These are phyloP conservation scores for Candida nonsorbophila DNA, from an alignment of 805 yeast genomes.

Conservation along the genomic window DNA sequence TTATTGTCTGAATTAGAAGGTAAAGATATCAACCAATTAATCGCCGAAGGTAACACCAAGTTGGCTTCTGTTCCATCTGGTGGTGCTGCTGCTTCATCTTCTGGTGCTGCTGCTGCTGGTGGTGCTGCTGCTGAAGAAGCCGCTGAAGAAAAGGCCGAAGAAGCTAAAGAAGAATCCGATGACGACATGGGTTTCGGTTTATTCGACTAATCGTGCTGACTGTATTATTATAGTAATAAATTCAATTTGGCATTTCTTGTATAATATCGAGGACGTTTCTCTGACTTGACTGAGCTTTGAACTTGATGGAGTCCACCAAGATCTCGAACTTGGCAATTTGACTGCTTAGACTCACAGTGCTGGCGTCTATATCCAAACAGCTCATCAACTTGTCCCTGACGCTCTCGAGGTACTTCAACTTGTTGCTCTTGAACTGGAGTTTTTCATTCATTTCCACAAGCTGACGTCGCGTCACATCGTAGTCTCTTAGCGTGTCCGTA, in stretches of 20 bases:
- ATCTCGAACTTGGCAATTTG: slow-evolving; percentile 20
- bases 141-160: slow-evolving; percentile 66
- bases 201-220: slow-evolving; percentile 71
- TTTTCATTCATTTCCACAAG: slow-evolving; percentile 13
- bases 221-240: too few species aligned
- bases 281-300: slow-evolving; percentile 4
- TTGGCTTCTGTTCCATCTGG: slow-evolving; percentile 97
- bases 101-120: slow-evolving; percentile 66
- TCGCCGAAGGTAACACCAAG: slow-evolving; percentile 93
- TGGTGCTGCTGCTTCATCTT: slow-evolving; percentile 87
- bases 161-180: slow-evolving; percentile 55
- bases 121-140: slow-evolving; percentile 68
- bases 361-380: neutral
- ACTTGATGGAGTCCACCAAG: slow-evolving; percentile 7
- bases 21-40: slow-evolving; percentile 83
- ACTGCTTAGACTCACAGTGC: slow-evolving; percentile 4
- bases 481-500: slow-evolving; percentile 9
- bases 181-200: slow-evolving; percentile 93
- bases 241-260: neutral
- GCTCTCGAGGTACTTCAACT: slow-evolving; percentile 20
- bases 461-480: slow-evolving; percentile 13
- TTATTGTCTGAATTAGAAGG: slow-evolving; percentile 88
- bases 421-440: slow-evolving; percentile 22
- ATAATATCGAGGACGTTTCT: slow-evolving; percentile 3
- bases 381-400: slow-evolving; percentile 6